Base-by-base conservation (phyloP, 768 basidiomycete species). In the Suillus bovinus region DNA sequence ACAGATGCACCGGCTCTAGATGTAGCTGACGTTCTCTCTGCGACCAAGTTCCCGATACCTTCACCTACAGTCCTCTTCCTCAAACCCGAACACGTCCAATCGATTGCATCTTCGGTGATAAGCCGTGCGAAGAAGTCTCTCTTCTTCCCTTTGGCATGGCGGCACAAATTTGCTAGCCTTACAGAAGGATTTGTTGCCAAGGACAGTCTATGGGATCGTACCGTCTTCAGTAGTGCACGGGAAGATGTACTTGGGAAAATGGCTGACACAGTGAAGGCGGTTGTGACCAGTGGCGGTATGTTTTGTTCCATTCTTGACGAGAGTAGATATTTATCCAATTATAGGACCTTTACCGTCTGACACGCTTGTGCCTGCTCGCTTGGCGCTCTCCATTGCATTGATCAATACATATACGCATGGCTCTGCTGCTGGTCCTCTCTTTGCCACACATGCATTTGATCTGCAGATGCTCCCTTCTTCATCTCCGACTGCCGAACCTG, bases 391-490 rank as follows among this genome's bases (percentile, higher is more conserved):
- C 5, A 77, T 95, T 6, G 93, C 94, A 0, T 69, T 94, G 29
- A 83, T 94, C 57, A 84, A 87, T 70, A 79, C 79, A 1, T 85
- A 82, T 70, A 82, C 79, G 10, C 87, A 88, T 74, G 82, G 82
- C 5, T 75, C 85, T 42, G 86, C 88, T 24, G 79, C 88, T 2
- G 93, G 88, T 4, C 95, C 95, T 0, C 74, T 96, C 33, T 82
- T 95, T 50, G 90, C 91, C 7, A 85, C 91, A 9, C 91, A 96
- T 69, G 87, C 91, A 9, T 84, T 93, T 59, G 95, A 98, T 72
- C 74, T 97, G 29, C 95, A 97, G 74, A 81, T 86, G 13, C 85
- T 93, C 72, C 80, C 83, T 4, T 67, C 72, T 5, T 72, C 73
- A 22, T 67, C 73, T 5, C 71, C 73, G 24, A 67, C 73, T 5